phyloP scores from a whole-genome alignment of 2,329 filamentous ascomycete species.

The Phialophora tarda region DNA sequence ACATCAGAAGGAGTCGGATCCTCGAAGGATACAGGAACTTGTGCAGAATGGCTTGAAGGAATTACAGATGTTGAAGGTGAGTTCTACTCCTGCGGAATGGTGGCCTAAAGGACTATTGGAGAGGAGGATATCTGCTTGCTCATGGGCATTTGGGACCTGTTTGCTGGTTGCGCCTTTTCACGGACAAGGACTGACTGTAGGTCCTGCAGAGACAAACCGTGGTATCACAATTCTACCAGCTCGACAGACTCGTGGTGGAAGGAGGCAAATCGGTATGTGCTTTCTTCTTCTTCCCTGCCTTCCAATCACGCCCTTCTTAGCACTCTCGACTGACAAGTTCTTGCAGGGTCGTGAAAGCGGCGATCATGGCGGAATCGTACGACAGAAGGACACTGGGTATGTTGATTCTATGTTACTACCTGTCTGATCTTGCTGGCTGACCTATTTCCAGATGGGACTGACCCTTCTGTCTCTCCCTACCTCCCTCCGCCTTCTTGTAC shows the following conservation, averaged over 20 bases:
- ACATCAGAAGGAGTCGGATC: constrained; percentile 73
- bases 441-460: constrained; percentile 32
- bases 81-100: constrained; percentile 38
- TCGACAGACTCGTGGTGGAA: constrained; percentile 91
- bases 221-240: constrained; percentile 91
- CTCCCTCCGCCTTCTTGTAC: constrained; percentile 20
- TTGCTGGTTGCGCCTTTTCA: neutral
- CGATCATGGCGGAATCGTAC: constrained; percentile 67
- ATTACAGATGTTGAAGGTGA: constrained; percentile 87
- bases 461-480: constrained; percentile 11
- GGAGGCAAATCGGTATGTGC: constrained; percentile 74
- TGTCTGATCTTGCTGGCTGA: constrained; percentile 14
- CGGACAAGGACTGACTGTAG: neutral
- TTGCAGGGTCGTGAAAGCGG: constrained; percentile 72
- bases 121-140: constrained; percentile 2
- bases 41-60: constrained; percentile 87
- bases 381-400: constrained; percentile 81
- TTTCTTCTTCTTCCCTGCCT: constrained; percentile 20
- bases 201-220: constrained; percentile 82
- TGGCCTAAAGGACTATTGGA: neutral
- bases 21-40: constrained; percentile 80
- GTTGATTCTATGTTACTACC: constrained; percentile 40
- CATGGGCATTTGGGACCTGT: neutral
- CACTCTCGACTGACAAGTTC: constrained; percentile 27
- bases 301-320: neutral